Base-by-base conservation (phyloP, 306 rosid genomes). In the Potentilla sterilis region DNA sequence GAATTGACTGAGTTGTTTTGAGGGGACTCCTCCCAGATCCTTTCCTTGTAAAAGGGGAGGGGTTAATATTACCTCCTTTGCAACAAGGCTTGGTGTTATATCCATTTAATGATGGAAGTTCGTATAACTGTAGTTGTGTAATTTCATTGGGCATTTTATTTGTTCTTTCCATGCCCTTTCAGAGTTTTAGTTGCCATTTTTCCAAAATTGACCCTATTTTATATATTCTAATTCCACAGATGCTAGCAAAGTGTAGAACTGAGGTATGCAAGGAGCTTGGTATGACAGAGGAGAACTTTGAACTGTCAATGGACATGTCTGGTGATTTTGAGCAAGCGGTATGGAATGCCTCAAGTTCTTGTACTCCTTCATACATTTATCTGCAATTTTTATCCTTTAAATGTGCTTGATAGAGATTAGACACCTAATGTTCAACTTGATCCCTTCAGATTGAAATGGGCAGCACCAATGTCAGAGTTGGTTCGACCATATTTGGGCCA, bases 281-380 rank as follows among this genome's bases (percentile, higher is more conserved):
- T 48, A 69, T 86, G 82, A 73, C 21, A 22, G 81, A 84, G 72
- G 86, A 84, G 41, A 81, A 67, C 34, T 81, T 81, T 76, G 90
- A 81, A 48, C 74, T 86, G 63, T 86, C 87, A 34, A 83, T 86
- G 86, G 90, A 87, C 81, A 86, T 86, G 90, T 86, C 87, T 3
- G 79, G 82, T 73, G 90, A 86, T 79, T 86, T 86, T 72, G 90
- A 86, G 77, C 74, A 81, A 77, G 84, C 87, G 77, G 87, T 83
- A 76, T 47, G 80, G n/a, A 37, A 38, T 28, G 9, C 46, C 21
- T 6, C 49, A 21, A 4, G 37, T n/a, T 9, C 35, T 67, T 67
- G 10, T 4, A 67, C 28, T 28, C 28, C 28, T 28, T 28, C 28
- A 28, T 28, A n/a, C 19, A 6, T 67, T 11, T 1, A 34, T 67